A percentile compares a stretch with the other conserved stretches of the same genome.
Evolutionary conservation across 1,139 yeast species (phyloP).

Genomic region (Debaryomyces sp.): DNA sequence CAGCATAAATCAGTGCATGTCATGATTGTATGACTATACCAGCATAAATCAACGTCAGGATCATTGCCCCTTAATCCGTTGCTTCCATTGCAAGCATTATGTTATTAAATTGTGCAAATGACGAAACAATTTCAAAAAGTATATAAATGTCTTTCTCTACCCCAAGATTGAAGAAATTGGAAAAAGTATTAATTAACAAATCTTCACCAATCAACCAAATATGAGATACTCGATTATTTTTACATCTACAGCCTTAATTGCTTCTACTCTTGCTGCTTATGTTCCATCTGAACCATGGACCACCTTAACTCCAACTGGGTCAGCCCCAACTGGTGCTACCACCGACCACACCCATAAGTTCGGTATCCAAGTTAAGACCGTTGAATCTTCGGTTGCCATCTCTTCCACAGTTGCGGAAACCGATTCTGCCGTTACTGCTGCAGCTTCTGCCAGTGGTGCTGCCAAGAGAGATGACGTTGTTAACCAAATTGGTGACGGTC

Average conservation of each 20-base stretch:
- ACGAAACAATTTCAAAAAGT: not conserved
- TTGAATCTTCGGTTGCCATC: constrained; percentile 26
- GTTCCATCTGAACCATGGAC: constrained; percentile 76
- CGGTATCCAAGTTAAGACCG: constrained; percentile 70
- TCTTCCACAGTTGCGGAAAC: constrained; percentile 29
- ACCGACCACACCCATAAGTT: constrained; percentile 63
- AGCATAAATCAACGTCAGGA: constrained; percentile 3
- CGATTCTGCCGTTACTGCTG: constrained; percentile 1
- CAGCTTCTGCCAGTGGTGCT: constrained; percentile 14
- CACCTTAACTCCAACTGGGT: constrained; percentile 63
- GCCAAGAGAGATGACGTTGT: constrained; percentile 29
- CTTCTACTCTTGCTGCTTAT: constrained; percentile 61
- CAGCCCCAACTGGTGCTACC: constrained; percentile 57
- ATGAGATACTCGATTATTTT: constrained; percentile 35
- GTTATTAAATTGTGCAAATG: not conserved
- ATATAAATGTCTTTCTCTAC: not conserved
- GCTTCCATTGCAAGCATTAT: constrained; percentile 2
- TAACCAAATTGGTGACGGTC: constrained; percentile 43
- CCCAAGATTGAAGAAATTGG: not conserved
- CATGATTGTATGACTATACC: constrained; percentile 1
- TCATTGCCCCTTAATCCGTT: constrained; percentile 1
- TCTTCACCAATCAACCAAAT: not conserved
- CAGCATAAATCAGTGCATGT: constrained; percentile 2
- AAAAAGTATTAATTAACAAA: not conserved
- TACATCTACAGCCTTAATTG: constrained; percentile 39